phyloP scores from a whole-genome alignment of 2,329 filamentous ascomycete genomes.

The Macroventuria anomochaeta region DNA sequence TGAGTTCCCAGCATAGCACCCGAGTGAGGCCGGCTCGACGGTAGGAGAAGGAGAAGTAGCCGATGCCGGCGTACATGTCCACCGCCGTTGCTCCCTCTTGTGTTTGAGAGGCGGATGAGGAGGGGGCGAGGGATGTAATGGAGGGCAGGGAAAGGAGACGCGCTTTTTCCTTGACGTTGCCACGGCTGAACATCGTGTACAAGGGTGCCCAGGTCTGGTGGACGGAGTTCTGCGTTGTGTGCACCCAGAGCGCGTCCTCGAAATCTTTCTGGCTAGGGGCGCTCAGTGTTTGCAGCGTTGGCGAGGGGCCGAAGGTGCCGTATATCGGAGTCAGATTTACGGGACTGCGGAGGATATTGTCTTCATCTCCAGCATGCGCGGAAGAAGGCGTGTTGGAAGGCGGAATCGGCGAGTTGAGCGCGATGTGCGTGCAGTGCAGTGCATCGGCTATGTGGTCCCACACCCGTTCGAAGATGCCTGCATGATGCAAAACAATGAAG shows the following conservation, averaged over 20 bases:
- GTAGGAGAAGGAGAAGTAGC: conserved; percentile 92
- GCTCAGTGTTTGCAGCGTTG: conserved; percentile 25
- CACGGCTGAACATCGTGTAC: conserved; percentile 93
- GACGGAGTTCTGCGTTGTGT: conserved; percentile 75
- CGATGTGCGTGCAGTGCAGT: conserved; percentile 62
- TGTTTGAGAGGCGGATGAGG: too few species aligned
- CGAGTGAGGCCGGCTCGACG: conserved; percentile 66
- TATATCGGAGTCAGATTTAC: conserved; percentile 71
- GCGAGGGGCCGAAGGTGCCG: conserved; percentile 73
- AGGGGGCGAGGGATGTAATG: conserved; percentile 35
- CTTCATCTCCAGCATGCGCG: conserved; percentile 7
- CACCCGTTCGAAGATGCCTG: conserved; percentile 35
- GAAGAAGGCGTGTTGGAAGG: conserved; percentile 13
- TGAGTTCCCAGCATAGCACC: conserved; percentile 89
- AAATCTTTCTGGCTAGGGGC: conserved; percentile 61
- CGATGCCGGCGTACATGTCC: conserved; percentile 91
- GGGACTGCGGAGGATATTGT: conserved; percentile 77
- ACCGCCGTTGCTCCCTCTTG: conserved; percentile 51
- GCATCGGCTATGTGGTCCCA: conserved; percentile 42
- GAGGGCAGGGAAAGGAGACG: conserved; percentile 64
- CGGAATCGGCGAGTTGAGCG: conserved; percentile 64
- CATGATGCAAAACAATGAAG: too few species aligned
- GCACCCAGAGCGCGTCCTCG: conserved; percentile 75
- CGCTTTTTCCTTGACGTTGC: conserved; percentile 89
- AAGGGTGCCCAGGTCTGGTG: conserved; percentile 84